Evolutionary conservation across 2,329 filamentous ascomycete genomes (phyloP).

Genomic region (Akanthomyces lecanii): DNA sequence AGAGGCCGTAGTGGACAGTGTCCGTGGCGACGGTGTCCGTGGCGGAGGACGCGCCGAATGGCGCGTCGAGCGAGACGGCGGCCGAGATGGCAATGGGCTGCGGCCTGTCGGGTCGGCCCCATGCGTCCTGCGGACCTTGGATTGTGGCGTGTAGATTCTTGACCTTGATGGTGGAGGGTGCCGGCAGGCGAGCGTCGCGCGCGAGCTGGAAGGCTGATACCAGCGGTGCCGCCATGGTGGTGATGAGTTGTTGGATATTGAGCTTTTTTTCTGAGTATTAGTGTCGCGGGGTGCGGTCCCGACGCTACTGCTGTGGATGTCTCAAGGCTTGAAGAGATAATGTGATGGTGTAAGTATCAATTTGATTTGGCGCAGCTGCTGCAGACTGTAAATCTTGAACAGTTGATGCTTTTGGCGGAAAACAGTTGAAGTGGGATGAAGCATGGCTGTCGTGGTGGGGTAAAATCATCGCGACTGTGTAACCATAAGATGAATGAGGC

Average conservation of each 20-base stretch:
- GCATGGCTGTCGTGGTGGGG: background rate
- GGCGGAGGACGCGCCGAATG: slow-evolving; percentile 55
- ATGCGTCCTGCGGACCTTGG: slow-evolving; percentile 60
- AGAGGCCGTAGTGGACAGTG: slow-evolving; percentile 70
- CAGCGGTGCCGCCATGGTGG: slow-evolving; percentile 7
- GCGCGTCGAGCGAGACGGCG: slow-evolving; percentile 49
- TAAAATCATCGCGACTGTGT: no score
- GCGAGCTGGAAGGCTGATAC: background rate
- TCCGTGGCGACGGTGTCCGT: slow-evolving; percentile 60
- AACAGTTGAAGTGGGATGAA: background rate
- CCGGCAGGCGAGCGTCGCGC: background rate
- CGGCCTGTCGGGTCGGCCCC: slow-evolving; percentile 54
- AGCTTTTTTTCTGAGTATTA: background rate
- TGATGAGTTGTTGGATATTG: background rate
- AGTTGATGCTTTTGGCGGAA: no score
- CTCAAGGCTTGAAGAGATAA: background rate
- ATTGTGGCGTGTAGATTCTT: slow-evolving; percentile 57
- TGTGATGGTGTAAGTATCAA: background rate
- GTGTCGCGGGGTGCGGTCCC: background rate
- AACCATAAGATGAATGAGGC: no score
- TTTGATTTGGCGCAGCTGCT: background rate
- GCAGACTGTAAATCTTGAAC: no score
- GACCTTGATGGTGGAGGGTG: slow-evolving; percentile 51
- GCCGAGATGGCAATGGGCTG: slow-evolving; percentile 62
- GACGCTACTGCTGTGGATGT: no score